Percentiles rank a stretch among this genome's conserved stretches.
Conservation (phyloP, 805 yeast species). For the Wickerhamiella australiensis region DNA sequence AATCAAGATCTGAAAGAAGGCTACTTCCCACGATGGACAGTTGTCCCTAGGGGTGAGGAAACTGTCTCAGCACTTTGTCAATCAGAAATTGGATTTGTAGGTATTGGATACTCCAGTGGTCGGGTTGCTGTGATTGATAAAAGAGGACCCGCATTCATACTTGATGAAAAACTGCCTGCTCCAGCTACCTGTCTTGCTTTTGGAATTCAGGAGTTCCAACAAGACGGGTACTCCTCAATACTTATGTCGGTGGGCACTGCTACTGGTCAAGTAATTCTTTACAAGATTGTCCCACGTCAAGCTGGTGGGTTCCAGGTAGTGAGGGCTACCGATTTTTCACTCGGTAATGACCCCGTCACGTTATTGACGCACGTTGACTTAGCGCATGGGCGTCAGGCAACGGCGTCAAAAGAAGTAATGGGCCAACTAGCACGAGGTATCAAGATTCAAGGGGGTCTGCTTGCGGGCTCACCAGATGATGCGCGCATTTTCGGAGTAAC, state of each 20-base stretch:
- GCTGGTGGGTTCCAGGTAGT: slow-evolving; percentile 51
- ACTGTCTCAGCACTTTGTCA: slow-evolving; percentile 49
- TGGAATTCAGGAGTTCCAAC: slow-evolving; percentile 54
- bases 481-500: slow-evolving; percentile 51
- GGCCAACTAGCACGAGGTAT: slow-evolving; percentile 49
- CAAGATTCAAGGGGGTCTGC: slow-evolving; percentile 47
- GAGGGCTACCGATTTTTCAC: slow-evolving; percentile 37
- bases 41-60: slow-evolving; percentile 36
- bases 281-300: slow-evolving; percentile 50
- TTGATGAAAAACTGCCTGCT: slow-evolving; percentile 24
- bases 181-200: slow-evolving; percentile 49
- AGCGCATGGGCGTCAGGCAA: slow-evolving; percentile 49
- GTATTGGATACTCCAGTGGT: slow-evolving; percentile 69
- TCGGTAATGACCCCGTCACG: slow-evolving; percentile 42
- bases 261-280: slow-evolving; percentile 55
- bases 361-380: slow-evolving; percentile 47
- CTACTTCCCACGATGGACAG: slow-evolving; percentile 43
- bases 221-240: slow-evolving; percentile 61
- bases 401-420: slow-evolving; percentile 49
- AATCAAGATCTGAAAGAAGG: slow-evolving; percentile 44
- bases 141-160: slow-evolving; percentile 58
- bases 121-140: slow-evolving; percentile 61
- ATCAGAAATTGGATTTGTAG: slow-evolving; percentile 74
- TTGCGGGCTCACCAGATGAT: slow-evolving; percentile 39
- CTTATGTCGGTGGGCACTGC: slow-evolving; percentile 65